Base-by-base conservation (phyloP, 805 yeast species). In the Wickerhamiella domercqiae region DNA sequence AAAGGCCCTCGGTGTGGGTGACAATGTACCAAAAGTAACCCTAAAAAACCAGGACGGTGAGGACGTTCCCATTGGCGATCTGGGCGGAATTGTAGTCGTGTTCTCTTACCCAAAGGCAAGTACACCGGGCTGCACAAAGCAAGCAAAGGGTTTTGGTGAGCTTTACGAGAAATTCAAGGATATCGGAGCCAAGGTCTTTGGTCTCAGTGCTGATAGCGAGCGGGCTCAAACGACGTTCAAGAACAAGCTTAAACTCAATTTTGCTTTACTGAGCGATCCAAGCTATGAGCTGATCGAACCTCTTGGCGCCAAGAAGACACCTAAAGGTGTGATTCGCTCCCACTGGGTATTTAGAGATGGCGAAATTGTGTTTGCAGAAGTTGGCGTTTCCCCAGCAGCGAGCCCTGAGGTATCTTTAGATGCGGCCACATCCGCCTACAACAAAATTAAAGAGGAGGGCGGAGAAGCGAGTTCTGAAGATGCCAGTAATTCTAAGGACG, bases 81-180 rank as follows among this genome's bases (percentile, higher is more conserved):
- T 45, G 64, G 15, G 57, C 57, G 62, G 69, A 26, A 57, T 62
- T 15, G 58, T 72, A 11, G 65, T 75, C 21, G 62, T 75, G 16
- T 76, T 57, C 38, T 50, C 94, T 15, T 87, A 86, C 54, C 97
- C 97, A 38, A 77, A 69, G 52, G 97, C 97, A 0, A 73, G 78
- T 19, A 87, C 97, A 0, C 94, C 95, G 1, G 98, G 98, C 3
- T 90, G 98, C 59, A 87, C 98, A 1, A 71, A 83, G 49, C 98
- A 87, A 60, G 96, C 86, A 2, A 70, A 79, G 54, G 95, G 95
- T 0, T 90, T 78, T 55, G 74, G 90, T 49, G 75, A 71, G 46
- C 71, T 71, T 48, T 75, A 61, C 54, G 63, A 66, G 2, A 62
- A 67, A 30, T 68, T 79, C 49, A 56, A 63, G 33, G 60, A 68